Base-by-base conservation (phyloP, 768 basidiomycete genomes). In the Albatrellus ellisii region DNA sequence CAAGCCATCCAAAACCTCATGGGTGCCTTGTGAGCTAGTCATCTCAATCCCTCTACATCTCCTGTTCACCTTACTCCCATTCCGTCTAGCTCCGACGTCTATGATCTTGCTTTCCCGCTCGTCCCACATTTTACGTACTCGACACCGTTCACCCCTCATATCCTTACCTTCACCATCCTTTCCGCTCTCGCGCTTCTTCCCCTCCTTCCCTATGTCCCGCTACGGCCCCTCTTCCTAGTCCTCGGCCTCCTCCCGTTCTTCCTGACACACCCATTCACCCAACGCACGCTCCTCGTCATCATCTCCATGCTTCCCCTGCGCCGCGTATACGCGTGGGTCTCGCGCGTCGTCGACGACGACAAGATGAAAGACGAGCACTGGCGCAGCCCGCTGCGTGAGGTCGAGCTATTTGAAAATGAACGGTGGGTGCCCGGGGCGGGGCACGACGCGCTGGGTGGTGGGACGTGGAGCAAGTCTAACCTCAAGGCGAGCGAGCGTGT, bases 1-100 rank as follows among this genome's bases (percentile, higher is more conserved):
- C 88, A 91, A 60, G 88, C 70, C 1, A 83, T 92, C 22, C 90
- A 92, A 56, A 92, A 92, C 50, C 70, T 92, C 24, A 91, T 92
- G 88, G 88, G 87, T 5, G 62, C 71, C 6, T 62, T 79, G 84
- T 89, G 59, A n/a, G n/a, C n/a, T n/a, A n/a, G n/a, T n/a, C 49
- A 83, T 62, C 5, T n/a, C 21, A 20, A n/a, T 20, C 4, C 35
- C 27, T 44, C 18, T 26, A 43, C 27, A 14, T 37, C 11, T 9
- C 26, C 18, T 25, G 18, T 24, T 9, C 11, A 35, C 20, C n/a
- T 27, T 27, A 4, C 24, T 21, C 9, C 17, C n/a, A 11, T 24
- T 36, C 9, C 10, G 4, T 18, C 8, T 44, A 86, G 83, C 3
- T 70, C 81, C 6, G 86, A 88, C 49, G 52, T 60, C 0, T 64